phyloP scores from a whole-genome alignment of 176 grass and related monocot species.

The Oryza glaberrima region DNA sequence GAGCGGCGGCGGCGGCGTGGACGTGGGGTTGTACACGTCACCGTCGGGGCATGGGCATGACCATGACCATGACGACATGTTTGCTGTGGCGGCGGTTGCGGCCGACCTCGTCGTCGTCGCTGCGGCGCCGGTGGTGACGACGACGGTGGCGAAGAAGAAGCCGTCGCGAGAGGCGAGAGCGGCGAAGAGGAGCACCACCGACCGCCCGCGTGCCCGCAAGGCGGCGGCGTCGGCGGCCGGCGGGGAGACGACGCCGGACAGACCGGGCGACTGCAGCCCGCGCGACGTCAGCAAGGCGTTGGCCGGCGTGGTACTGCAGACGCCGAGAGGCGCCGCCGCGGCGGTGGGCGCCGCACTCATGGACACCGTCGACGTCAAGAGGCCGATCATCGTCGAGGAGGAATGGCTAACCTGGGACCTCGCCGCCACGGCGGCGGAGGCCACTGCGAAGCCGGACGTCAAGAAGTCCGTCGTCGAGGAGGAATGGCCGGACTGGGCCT shows the following conservation, averaged over 20 bases:
- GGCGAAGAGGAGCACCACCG: slow-evolving; percentile 1
- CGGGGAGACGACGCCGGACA: background rate
- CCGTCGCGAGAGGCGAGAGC: background rate
- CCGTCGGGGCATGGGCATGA: background rate
- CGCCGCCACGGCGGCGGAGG: background rate
- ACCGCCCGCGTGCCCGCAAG: slow-evolving; percentile 29
- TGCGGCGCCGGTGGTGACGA: background rate
- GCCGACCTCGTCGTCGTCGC: background rate
- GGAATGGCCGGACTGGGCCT: background rate
- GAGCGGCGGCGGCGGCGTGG: background rate
- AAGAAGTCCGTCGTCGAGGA: background rate
- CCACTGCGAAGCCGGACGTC: background rate
- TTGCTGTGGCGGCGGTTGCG: background rate
- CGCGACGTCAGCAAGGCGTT: background rate
- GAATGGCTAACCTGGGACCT: background rate
- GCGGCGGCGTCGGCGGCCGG: background rate
- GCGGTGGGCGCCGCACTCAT: background rate
- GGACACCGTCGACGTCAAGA: background rate
- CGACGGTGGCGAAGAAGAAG: background rate
- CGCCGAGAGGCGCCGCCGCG: no score
- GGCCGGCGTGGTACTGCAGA: no score
- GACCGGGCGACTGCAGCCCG: background rate
- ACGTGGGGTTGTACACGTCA: background rate
- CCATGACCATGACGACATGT: slow-evolving; percentile 2
- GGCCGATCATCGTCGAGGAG: background rate